Percentiles rank a stretch among this genome's conserved stretches.
Conservation (phyloP, 2,329 filamentous ascomycete species). For the Epichloe sp. region DNA sequence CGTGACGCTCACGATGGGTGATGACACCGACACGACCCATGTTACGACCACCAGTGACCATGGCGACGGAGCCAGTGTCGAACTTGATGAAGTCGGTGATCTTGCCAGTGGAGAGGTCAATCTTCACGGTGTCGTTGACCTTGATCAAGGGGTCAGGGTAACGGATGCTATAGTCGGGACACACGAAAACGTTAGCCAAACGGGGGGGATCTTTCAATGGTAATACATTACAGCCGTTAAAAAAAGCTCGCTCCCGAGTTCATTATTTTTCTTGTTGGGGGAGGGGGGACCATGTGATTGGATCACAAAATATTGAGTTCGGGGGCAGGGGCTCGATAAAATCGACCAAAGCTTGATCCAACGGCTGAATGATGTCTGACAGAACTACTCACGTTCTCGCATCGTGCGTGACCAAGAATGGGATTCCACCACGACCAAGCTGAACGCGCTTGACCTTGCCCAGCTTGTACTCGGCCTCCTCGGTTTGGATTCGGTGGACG, state of each 20-base stretch:
- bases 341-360: slow-evolving; percentile 97
- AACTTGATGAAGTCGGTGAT: slow-evolving; percentile 97
- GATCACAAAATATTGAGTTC: slow-evolving; percentile 7
- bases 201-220: slow-evolving; percentile 9
- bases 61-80: slow-evolving; percentile 94
- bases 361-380: slow-evolving; percentile 98
- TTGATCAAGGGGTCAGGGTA: slow-evolving; percentile 98
- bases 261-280: neutral
- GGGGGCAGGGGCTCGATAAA: slow-evolving; percentile 15
- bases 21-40: slow-evolving; percentile 99
- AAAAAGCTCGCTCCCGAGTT: slow-evolving; percentile 6
- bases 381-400: slow-evolving; percentile 96
- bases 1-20: slow-evolving; percentile 99
- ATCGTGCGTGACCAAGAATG: slow-evolving; percentile 99
- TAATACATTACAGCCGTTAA: slow-evolving; percentile 50
- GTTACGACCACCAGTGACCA: slow-evolving; percentile 99
- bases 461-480: slow-evolving; percentile 99
- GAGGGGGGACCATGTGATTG: neutral
- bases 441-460: slow-evolving; percentile 99
- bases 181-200: slow-evolving; percentile 21
- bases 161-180: slow-evolving; percentile 60
- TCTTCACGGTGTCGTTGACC: slow-evolving; percentile 99
- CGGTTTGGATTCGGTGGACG: slow-evolving; percentile 95
- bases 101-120: slow-evolving; percentile 93
- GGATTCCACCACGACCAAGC: slow-evolving; percentile 98